Conservation (phyloP, 139 green algal genomes). For the Chlorella sp. region DNA sequence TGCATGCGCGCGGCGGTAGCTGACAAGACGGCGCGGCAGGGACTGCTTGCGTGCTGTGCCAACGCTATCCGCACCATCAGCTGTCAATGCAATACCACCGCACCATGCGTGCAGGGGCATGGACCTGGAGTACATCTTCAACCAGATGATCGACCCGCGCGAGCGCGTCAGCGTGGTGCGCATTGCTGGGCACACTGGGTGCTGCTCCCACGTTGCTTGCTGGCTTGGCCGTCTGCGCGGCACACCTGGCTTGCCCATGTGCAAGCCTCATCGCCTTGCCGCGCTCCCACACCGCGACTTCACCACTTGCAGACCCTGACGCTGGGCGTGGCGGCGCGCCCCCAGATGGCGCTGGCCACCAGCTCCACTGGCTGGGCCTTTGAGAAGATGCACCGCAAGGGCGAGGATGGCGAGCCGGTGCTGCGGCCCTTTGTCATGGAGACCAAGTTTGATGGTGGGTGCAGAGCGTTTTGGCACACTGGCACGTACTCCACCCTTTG, state of each 20-base stretch:
- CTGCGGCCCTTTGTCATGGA: conserved; percentile 73
- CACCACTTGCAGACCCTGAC: conserved; percentile 61
- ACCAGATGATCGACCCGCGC: conserved; percentile 53
- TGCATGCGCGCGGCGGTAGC: too few species aligned
- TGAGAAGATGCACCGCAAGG: conserved; percentile 45
- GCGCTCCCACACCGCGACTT: too few species aligned
- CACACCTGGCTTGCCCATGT: too few species aligned
- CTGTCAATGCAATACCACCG: too few species aligned
- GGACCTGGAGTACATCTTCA: conserved; percentile 38
- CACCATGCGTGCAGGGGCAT: not conserved
- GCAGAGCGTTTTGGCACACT: too few species aligned
- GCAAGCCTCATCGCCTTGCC: too few species aligned
- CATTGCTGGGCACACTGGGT: not conserved
- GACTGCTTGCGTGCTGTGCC: too few species aligned
- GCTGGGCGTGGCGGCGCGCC: conserved; percentile 49
- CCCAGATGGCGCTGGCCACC: conserved; percentile 59
- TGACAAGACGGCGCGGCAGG: too few species aligned
- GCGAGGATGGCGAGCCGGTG: not conserved
- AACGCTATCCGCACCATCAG: too few species aligned
- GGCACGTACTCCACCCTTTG: too few species aligned
- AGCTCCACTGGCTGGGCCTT: conserved; percentile 45
- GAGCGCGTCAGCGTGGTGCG: conserved; percentile 34
- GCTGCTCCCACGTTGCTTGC: not conserved
- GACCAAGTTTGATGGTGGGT: conserved; percentile 84
- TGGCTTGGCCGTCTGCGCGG: too few species aligned